Evolutionary conservation across 1,139 yeast genomes (phyloP), one percentile per base, ranked within the genome.

Genomic region (Yamadazyma trypodendri): DNA sequence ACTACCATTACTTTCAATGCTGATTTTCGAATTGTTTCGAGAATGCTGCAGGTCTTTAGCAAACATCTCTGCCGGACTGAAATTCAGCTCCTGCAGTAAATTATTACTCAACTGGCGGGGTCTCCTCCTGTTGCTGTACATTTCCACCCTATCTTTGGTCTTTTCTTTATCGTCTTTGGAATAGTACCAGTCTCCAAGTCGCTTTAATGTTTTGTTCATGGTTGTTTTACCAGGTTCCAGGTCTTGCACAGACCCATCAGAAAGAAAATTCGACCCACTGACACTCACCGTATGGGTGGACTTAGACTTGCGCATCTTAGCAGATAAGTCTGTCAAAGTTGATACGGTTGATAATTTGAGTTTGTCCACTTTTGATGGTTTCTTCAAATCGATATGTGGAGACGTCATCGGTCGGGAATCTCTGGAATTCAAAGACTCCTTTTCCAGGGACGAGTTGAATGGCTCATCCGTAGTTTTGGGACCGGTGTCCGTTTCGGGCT

Each of bases 171-270:
- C 40, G 12, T 38, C 44, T 25, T 36, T 38, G 11, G 35, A 32
- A 16, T 34, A 39, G 49, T 83, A 83, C 88, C 90, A 81, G 44
- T 76, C 80, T 2, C 85, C 86, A n/a, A 84, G 60, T 49, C 77
- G 81, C 42, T 71, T 76, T 35, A 81, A 36, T 2, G 52, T 49
- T 21, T 48, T 46, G 14, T 46, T 45, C 12, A 49, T 18, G 8
- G 41, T 28, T 21, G 11, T 34, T 39, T 16, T 38, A 25, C 12
- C 34, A 6, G 23, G 21, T 17, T 31, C 27, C 18, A 28, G 31
- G 18, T 34, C 31, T 23, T 51, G 37, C 6, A 55, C 35, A 2
- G 64, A 52, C 14, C 65, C 65, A 39, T 61, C 65, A 0, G 63
- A 55, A n/a, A 56, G 39, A 35, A 53, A 56, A 35, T 56, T 50